These are phyloP conservation scores for Apiosordaria backusii DNA, from an alignment of 495 filamentous ascomycete genomes.

Conservation along the genomic window DNA sequence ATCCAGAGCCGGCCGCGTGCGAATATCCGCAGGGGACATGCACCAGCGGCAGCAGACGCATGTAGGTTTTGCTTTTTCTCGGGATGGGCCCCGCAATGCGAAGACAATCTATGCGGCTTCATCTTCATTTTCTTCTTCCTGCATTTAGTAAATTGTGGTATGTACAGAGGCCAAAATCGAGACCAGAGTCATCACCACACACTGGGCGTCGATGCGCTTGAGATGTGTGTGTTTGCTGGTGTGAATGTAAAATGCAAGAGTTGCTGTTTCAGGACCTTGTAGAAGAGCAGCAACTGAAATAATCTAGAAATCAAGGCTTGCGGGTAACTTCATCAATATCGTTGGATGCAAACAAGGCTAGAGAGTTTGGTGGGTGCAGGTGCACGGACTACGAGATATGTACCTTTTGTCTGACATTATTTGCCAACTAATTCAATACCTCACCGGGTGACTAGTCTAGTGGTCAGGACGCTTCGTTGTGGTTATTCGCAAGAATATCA, in stretches of 20 bases:
- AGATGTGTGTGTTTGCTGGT: not conserved
- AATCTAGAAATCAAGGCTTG: not conserved
- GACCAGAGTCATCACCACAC: not conserved
- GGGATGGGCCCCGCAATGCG: not conserved
- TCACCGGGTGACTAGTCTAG: conserved; percentile 14
- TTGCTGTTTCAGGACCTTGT: not conserved
- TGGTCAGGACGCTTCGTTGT: conserved; percentile 18
- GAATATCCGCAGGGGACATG: conserved; percentile 16
- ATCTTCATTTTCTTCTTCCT: not conserved
- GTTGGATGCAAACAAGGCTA: no score
- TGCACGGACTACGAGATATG: not conserved
- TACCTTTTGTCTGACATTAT: not conserved
- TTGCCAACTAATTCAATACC: not conserved
- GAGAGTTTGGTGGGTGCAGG: no score
- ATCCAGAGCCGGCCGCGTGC: not conserved
- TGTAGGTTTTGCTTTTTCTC: conserved; percentile 15
- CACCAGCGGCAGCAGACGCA: conserved; percentile 18
- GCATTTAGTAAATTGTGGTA: not conserved
- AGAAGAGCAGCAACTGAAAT: not conserved
- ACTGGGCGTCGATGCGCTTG: not conserved
- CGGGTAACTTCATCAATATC: no score
- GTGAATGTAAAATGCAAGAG: not conserved
- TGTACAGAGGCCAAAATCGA: not conserved
- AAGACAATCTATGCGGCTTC: not conserved
- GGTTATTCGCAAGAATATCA: not conserved